Conservation (phyloP, 371 early-diverging fungal genomes). For the Rhizopus delemar region DNA sequence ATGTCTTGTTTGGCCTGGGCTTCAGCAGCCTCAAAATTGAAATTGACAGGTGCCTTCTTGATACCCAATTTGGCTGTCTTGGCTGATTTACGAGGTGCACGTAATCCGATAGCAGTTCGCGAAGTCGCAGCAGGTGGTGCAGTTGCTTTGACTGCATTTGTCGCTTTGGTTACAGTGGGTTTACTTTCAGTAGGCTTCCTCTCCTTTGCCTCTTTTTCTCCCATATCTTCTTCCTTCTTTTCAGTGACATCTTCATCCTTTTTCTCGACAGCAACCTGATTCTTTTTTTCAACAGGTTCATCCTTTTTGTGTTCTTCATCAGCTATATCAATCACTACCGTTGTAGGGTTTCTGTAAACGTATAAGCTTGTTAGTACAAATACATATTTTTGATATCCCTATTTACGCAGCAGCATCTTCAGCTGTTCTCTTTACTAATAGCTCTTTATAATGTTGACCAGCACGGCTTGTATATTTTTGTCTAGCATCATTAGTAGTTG, state of each 20-base stretch:
- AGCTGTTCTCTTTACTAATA: conserved; percentile 70
- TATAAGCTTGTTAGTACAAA: conserved; percentile 1
- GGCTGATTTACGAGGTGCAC: conserved; percentile 41
- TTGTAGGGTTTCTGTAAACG: conserved; percentile 32
- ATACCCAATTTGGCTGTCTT: conserved; percentile 81
- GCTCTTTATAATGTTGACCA: conserved; percentile 84
- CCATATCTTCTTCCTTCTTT: conserved; percentile 2
- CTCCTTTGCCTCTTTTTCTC: not conserved
- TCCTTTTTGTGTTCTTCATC: not conserved
- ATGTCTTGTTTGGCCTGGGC: conserved; percentile 86
- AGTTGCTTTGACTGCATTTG: conserved; percentile 9
- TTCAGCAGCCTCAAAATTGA: conserved; percentile 92
- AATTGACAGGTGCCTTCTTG: conserved; percentile 73
- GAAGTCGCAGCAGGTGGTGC: conserved; percentile 29
- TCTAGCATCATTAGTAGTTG: conserved; percentile 73
- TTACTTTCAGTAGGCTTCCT: not conserved
- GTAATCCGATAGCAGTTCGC: conserved; percentile 32
- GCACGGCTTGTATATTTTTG: conserved; percentile 79
- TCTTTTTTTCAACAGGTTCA: not conserved
- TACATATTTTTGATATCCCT: not conserved
- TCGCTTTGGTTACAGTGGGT: not conserved
- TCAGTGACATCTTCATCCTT: not conserved
- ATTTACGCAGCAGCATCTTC: conserved; percentile 72
- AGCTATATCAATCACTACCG: conserved; percentile 41
- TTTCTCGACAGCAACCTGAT: not conserved